Evolutionary conservation across 1,139 yeast species (phyloP), one percentile per base, ranked within the genome.

Genomic region (Geotrichum reessii): DNA sequence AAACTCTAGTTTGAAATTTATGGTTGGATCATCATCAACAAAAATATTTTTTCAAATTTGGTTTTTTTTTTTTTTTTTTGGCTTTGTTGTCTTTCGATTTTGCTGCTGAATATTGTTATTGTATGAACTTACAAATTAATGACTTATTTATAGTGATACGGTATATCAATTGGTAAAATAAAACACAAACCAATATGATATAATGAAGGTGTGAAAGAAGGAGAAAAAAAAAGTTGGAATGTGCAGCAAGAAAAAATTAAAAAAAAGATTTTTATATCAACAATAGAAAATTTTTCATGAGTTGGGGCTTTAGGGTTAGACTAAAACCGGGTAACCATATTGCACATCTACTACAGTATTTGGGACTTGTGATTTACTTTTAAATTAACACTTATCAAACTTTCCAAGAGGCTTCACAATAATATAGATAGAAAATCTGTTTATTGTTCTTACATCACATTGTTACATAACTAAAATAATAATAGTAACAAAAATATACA

Each of bases 1-100:
- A 56, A 56, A 67, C 70, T 67, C 70, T 67, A 67, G 70, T 67
- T 67, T 67, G 70, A 66, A 52, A 64, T 58, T 63, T 62, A 61
- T 57, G 55, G 57, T 57, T 53, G 57, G 56, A 57, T 57, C 57
- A 57, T 57, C 57, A 57, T 57, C 11, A 56, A 56, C 56, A 28
- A 12, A 25, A 44, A 22, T 17, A 44, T 19, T 12, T 28, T 27
- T 53, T 40, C 6, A 49, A 55, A n/a, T n/a, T n/a, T n/a, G n/a
- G n/a, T 24, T n/a, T 31, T 37, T 37, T 37, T 37, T 14, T 37
- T 14, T 14, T 14, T 37, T 14, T 14, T 37, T n/a, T 37, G 17
- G n/a, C 6, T 37, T 19, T 12, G 42, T 14, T 14, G 17, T 11
- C 14, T 14, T 25, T 27, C 31, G 17, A 22, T 14, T 7, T 12